Evolutionary conservation across 2,329 filamentous ascomycete genomes (phyloP).

Genomic region (Beauveria rudraprayagi): DNA sequence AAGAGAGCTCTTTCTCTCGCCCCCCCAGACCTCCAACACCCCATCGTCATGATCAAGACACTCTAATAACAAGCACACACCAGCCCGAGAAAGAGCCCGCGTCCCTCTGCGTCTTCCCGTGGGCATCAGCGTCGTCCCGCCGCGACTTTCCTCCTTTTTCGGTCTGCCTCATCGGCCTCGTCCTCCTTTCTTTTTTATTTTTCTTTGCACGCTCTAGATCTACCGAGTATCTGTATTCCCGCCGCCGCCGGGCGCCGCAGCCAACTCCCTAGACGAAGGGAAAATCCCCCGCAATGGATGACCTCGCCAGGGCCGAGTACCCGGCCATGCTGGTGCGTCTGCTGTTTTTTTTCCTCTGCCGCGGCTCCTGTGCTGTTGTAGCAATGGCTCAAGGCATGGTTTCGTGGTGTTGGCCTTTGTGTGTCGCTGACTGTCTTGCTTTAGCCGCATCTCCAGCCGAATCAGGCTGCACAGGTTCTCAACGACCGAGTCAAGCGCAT

Average conservation of each 20-base stretch:
- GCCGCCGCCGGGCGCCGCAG: not conserved
- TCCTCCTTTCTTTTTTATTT: not conserved
- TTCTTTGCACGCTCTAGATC: conserved; percentile 7
- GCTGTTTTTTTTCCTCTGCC: too few species aligned
- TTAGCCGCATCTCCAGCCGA: conserved; percentile 72
- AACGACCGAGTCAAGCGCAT: conserved; percentile 85
- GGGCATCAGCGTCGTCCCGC: conserved; percentile 1
- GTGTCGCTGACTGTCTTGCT: not conserved
- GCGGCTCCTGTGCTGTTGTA: not conserved
- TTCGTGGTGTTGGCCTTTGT: conserved; percentile 7
- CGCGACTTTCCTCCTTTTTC: not conserved
- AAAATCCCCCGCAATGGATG: conserved; percentile 52
- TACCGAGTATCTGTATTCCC: conserved; percentile 5
- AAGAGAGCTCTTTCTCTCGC: not conserved
- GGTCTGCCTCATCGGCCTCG: not conserved
- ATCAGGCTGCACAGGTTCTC: conserved; percentile 72
- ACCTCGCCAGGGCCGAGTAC: conserved; percentile 81
- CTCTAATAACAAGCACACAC: not conserved
- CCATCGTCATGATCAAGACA: conserved; percentile 11
- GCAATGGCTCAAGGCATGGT: not conserved
- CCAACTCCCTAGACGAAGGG: not conserved
- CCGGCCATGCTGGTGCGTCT: conserved; percentile 81
- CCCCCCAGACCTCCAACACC: not conserved
- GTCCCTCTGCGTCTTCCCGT: not conserved
- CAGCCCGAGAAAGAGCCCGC: not conserved